Evolutionary conservation across 2,329 filamentous ascomycete genomes (phyloP).

Genomic region (Penicillium sp.): DNA sequence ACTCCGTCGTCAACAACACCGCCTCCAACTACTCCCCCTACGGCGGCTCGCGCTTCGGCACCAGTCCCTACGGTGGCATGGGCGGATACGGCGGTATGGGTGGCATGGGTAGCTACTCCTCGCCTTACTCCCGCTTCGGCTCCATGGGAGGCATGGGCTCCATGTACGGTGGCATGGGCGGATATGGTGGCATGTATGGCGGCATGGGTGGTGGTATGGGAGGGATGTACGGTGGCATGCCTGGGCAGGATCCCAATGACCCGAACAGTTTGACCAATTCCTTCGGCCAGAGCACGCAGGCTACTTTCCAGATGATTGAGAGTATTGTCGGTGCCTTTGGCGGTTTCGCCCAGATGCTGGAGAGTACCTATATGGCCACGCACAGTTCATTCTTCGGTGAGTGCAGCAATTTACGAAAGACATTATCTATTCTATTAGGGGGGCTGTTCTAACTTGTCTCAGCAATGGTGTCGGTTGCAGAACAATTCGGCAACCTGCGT

Average conservation of each 20-base stretch:
- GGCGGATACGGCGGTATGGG: constrained; percentile 53
- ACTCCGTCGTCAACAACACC: constrained; percentile 82
- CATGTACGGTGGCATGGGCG: constrained; percentile 36
- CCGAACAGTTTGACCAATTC: constrained; percentile 93
- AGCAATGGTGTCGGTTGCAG: constrained; percentile 98
- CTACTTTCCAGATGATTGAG: constrained; percentile 98
- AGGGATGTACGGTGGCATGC: constrained; percentile 56
- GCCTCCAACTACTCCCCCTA: constrained; percentile 78
- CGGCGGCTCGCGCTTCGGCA: constrained; percentile 60
- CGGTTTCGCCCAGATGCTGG: constrained; percentile 97
- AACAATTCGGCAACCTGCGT: constrained; percentile 91
- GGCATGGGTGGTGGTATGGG: constrained; percentile 51
- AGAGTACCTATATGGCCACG: constrained; percentile 99
- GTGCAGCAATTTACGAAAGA: too few species aligned
- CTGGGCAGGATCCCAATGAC: constrained; percentile 72
- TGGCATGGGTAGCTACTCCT: constrained; percentile 58
- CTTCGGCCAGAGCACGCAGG: constrained; percentile 92
- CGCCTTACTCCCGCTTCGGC: constrained; percentile 59
- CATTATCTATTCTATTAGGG: too few species aligned
- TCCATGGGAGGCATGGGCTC: constrained; percentile 52
- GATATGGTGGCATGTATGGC: constrained; percentile 49
- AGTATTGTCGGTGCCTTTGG: constrained; percentile 96
- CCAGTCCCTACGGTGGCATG: constrained; percentile 55
- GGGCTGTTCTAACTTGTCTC: constrained; percentile 20
- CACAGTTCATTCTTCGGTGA: constrained; percentile 97